These are phyloP conservation scores for Spergularia azorica DNA, from an alignment of 179 eudicot species.

Conservation along the genomic window DNA sequence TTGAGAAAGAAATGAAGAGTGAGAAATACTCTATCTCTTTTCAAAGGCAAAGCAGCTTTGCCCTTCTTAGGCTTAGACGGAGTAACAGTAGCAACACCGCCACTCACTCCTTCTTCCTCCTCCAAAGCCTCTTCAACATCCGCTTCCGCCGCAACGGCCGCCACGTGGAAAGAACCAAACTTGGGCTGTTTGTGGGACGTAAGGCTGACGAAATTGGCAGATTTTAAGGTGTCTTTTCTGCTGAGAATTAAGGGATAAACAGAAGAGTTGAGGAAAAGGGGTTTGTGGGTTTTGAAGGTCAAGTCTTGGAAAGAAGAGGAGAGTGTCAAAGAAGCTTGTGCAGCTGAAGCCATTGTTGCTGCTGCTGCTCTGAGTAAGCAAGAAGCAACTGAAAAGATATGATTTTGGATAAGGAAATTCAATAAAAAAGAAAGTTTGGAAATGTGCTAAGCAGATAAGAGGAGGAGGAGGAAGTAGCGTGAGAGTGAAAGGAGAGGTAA, in stretches of 20 bases:
- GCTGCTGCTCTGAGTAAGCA: background rate
- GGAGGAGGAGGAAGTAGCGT: too few relatives aligned
- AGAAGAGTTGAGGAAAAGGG: conserved; percentile 31
- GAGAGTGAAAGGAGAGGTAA: too few relatives aligned
- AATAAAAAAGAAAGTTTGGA: background rate
- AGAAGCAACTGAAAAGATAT: background rate
- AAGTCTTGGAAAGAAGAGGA: conserved; percentile 33
- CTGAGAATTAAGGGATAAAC: conserved; percentile 38
- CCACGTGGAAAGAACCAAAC: conserved; percentile 30
- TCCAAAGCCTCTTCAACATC: conserved; percentile 38
- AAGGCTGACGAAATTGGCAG: conserved; percentile 30
- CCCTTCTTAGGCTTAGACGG: conserved; percentile 71
- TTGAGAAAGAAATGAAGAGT: background rate
- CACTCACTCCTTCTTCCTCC: conserved; percentile 35
- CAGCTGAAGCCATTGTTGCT: conserved; percentile 36
- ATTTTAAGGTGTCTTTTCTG: conserved; percentile 27
- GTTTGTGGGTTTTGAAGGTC: conserved; percentile 28
- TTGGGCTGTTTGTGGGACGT: conserved; percentile 24
- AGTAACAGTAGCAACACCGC: conserved; percentile 29
- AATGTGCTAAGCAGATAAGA: background rate
- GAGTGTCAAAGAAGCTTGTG: conserved; percentile 38
- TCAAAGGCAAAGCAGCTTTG: conserved; percentile 81
- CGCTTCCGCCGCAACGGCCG: conserved; percentile 55
- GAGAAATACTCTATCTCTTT: conserved; percentile 74
- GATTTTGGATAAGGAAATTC: background rate